Evolutionary conservation across 768 basidiomycete species (phyloP).

Genomic region (Auriscalpium orientale): DNA sequence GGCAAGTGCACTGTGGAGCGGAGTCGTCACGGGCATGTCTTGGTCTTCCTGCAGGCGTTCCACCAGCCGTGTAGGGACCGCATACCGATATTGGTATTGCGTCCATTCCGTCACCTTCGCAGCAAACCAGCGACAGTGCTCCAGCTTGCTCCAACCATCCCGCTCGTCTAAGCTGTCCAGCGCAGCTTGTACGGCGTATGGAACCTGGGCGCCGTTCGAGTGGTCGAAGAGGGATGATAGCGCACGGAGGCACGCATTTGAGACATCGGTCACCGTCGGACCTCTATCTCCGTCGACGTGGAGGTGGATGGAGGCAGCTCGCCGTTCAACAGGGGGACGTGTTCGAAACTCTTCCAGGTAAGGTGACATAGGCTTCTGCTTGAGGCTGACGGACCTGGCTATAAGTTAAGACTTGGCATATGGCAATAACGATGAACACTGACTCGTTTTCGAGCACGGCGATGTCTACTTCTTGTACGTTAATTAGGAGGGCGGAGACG

Average conservation of each 20-base stretch:
- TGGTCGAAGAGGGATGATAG: constrained; percentile 67
- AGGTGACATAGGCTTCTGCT: constrained; percentile 64
- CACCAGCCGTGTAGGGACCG: constrained; percentile 77
- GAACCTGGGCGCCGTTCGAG: constrained; percentile 69
- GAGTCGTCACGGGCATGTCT: constrained; percentile 38
- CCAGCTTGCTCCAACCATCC: constrained; percentile 55
- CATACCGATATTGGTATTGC: constrained; percentile 90
- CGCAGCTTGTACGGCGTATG: constrained; percentile 61
- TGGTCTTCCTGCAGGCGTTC: constrained; percentile 64
- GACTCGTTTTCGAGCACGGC: constrained; percentile 62
- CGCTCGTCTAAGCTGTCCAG: constrained; percentile 60
- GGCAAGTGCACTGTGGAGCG: constrained; percentile 54
- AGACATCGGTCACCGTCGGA: constrained; percentile 65
- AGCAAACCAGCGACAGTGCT: constrained; percentile 79
- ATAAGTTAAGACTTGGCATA: constrained; percentile 2
- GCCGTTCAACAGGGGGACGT: constrained; percentile 68
- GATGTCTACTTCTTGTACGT: constrained; percentile 57
- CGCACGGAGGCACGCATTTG: constrained; percentile 64
- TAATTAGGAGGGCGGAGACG: constrained; percentile 61
- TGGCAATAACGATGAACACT: constrained; percentile 18
- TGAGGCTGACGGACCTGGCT: constrained; percentile 50
- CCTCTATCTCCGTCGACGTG: constrained; percentile 87
- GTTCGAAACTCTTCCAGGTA: constrained; percentile 82
- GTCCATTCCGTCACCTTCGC: constrained; percentile 78
- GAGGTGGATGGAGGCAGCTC: constrained; percentile 83